phyloP scores from a whole-genome alignment of 78 protist species.

The Monosiga brevicollis region DNA sequence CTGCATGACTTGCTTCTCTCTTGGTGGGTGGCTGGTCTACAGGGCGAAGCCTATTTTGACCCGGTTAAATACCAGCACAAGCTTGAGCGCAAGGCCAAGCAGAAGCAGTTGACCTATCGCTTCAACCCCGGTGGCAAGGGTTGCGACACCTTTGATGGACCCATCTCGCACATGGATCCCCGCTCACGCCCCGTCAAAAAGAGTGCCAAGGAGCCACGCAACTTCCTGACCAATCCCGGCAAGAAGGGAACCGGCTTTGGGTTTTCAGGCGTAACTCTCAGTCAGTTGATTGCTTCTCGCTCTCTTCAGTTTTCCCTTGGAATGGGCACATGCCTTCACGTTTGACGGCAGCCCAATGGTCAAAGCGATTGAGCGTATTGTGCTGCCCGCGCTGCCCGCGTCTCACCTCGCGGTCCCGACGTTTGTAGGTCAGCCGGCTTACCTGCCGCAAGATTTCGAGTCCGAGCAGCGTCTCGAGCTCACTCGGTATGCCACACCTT shows the following conservation, averaged over 20 bases:
- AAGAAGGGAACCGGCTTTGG: background rate
- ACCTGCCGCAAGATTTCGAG: no score
- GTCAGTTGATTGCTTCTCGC: no score
- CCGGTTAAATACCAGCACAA: background rate
- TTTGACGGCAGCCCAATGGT: no score
- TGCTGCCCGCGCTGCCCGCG: no score
- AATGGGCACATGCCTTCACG: no score
- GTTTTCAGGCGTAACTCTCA: background rate
- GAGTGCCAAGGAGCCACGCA: background rate
- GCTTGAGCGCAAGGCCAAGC: background rate
- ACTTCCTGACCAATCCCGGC: background rate
- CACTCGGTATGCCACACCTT: no score
- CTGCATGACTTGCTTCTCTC: background rate
- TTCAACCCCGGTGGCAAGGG: background rate
- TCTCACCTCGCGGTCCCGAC: no score
- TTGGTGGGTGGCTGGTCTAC: background rate
- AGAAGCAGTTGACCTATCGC: background rate
- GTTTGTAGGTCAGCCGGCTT: no score
- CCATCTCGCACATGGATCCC: background rate
- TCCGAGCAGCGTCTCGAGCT: no score
- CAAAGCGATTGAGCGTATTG: no score
- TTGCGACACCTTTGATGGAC: background rate
- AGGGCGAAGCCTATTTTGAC: background rate
- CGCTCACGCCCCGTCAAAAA: background rate
- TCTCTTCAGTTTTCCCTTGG: no score